Base-by-base conservation (phyloP, 2,329 filamentous ascomycete genomes). In the Pestalotiopsis sp. region DNA sequence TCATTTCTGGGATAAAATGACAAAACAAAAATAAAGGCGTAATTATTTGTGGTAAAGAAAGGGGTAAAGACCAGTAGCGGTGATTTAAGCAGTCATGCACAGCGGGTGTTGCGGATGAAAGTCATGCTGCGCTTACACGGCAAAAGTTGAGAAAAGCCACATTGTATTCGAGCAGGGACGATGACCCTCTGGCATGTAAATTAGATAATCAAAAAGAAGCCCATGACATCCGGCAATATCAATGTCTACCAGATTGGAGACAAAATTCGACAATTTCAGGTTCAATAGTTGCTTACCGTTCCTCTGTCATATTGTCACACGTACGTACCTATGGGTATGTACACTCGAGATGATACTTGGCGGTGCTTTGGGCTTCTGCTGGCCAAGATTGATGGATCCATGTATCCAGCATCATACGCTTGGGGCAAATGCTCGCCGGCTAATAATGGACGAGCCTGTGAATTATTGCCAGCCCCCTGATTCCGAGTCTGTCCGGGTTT, bases 141-240 rank as follows among this genome's bases (percentile, higher is more conserved):
- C 63, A 58, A 49, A 66, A 56, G 64, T 58, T 66, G 64, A 52
- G 57, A 57, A 58, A 66, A 58, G 27, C 45, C n/a, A 58, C 9
- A 25, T 58, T 36, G 23, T 56, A n/a, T 38, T 36, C 56, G 17
- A 52, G 4, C 27, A 17, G 56, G 36, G 17, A 27, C 17, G 58
- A 41, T 31, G 20, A n/a, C 9, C 6, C 45, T 52, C 45, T n/a
- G 9, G 45, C 11, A 17, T 52, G 45, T 52, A 52, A 9, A n/a
- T n/a, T 52, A 52, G 17, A 17, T 52, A 52, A n/a, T n/a, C 17
- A 52, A 17, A 20, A 6, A 31, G 31, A 31, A 52, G 20, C 17
- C n/a, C 45, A n/a, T n/a, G 45, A 3, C 45, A 52, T 17, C 17
- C 6, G 17, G 45, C 45, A 57, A 57, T 17, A 52, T 25, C 38